Evolutionary conservation across 2,329 filamentous ascomycete genomes (phyloP).

Genomic region (Alternaria hordeiaustralica): DNA sequence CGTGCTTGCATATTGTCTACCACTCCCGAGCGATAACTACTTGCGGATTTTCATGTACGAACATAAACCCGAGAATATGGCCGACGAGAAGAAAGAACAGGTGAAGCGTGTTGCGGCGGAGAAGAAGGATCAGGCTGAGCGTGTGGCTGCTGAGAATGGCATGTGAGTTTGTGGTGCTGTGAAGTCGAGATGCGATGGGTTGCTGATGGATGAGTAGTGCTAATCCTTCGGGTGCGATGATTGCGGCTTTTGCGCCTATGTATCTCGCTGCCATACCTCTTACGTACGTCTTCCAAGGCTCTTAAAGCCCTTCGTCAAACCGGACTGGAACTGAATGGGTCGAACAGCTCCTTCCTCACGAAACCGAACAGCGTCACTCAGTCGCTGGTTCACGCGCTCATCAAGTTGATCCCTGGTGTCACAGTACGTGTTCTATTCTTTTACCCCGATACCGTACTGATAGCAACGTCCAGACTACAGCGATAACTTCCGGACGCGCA

Average conservation of each 20-base stretch:
- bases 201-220: constrained; percentile 7
- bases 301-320: neutral
- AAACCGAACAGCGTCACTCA: constrained; percentile 27
- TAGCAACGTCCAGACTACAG: constrained; percentile 2
- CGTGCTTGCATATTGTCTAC: neutral
- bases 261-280: constrained; percentile 29
- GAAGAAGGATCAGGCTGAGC: constrained; percentile 25
- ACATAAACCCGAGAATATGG: constrained; percentile 13
- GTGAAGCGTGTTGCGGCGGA: constrained; percentile 20
- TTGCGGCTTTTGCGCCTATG: constrained; percentile 24
- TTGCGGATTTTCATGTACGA: neutral
- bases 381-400: constrained; percentile 27
- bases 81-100: constrained; percentile 29
- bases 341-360: constrained; percentile 21
- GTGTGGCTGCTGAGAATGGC: constrained; percentile 20
- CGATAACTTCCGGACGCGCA: constrained; percentile 28
- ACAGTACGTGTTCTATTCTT: constrained; percentile 9
- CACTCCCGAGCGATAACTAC: neutral
- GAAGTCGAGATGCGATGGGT: neutral
- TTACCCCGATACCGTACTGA: neutral
- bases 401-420: constrained; percentile 29
- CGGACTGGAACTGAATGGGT: neutral
- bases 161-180: constrained; percentile 14
- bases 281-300: constrained; percentile 13
- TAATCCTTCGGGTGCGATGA: constrained; percentile 22